Evolutionary conservation across 1,284 basidiomycete genomes (phyloP).

Genomic region (Cyathus olla): DNA sequence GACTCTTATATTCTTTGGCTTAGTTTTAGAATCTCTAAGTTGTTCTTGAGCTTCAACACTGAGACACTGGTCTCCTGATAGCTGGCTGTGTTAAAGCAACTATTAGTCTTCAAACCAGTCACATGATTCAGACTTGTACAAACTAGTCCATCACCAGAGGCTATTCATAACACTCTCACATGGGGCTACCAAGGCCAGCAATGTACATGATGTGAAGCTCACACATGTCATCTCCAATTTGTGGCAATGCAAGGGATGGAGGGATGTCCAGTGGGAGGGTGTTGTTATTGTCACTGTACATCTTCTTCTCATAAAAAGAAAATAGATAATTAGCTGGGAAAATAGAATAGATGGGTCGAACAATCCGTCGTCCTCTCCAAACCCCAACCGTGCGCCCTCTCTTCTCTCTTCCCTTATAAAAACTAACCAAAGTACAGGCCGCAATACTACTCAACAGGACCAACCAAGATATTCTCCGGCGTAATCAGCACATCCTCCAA

Average conservation of each 20-base stretch:
- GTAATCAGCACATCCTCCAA: conserved; percentile 78
- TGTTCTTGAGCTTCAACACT: too few species aligned
- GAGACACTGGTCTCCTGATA: too few species aligned
- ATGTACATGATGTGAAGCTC: conserved; percentile 40
- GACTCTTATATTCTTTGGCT: too few species aligned
- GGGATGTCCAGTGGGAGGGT: conserved; percentile 40
- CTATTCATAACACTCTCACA: too few species aligned
- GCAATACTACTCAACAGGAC: conserved; percentile 80
- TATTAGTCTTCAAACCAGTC: too few species aligned
- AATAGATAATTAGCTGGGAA: conserved; percentile 6
- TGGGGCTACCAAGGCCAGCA: conserved; percentile 46
- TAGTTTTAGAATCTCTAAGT: too few species aligned
- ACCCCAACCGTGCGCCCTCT: conserved; percentile 64
- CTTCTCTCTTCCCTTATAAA: background rate
- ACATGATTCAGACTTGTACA: too few species aligned
- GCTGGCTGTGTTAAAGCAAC: too few species aligned
- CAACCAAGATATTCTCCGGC: conserved; percentile 85
- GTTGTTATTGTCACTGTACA: conserved; percentile 59
- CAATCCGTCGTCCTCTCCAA: conserved; percentile 69
- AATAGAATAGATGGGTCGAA: conserved; percentile 76
- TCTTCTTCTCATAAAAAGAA: conserved; percentile 1
- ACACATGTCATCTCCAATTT: conserved; percentile 65
- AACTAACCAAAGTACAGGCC: conserved; percentile 40
- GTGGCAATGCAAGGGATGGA: conserved; percentile 63
- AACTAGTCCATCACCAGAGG: too few species aligned